A percentile compares a stretch with the other conserved stretches of the same genome.
phyloP scores from a whole-genome alignment of 2,329 filamentous ascomycete genomes.

The Colletotrichum tropicale region DNA sequence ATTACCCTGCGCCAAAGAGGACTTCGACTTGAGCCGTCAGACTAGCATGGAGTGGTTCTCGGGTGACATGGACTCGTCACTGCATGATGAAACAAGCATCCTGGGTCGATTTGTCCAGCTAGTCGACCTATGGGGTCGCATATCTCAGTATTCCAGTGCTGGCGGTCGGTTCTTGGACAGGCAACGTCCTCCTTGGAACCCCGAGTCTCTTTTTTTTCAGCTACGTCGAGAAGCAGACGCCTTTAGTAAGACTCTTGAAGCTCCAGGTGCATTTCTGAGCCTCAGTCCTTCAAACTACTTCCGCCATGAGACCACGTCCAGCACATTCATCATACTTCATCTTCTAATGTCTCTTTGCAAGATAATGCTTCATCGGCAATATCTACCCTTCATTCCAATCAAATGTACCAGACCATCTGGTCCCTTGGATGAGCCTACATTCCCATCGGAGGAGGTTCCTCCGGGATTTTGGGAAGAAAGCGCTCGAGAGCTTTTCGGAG shows the following conservation, averaged over 20 bases:
- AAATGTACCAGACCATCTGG: slow-evolving; percentile 51
- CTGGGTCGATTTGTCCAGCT: slow-evolving; percentile 59
- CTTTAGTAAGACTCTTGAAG: slow-evolving; percentile 47
- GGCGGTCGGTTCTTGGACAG: slow-evolving; percentile 55
- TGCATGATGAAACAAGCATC: slow-evolving; percentile 46
- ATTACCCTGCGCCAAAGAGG: slow-evolving; percentile 68
- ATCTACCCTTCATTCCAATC: slow-evolving; percentile 69
- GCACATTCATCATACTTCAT: slow-evolving; percentile 70
- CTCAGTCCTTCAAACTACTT: slow-evolving; percentile 66
- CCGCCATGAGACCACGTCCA: slow-evolving; percentile 68
- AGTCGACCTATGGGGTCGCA: slow-evolving; percentile 62
- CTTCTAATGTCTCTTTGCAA: slow-evolving; percentile 68
- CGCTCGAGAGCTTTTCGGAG: slow-evolving; percentile 65
- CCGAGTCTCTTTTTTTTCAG: slow-evolving; percentile 56
- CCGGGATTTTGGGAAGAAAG: slow-evolving; percentile 66
- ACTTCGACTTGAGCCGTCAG: slow-evolving; percentile 66
- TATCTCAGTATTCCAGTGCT: slow-evolving; percentile 58
- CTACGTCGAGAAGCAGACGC: slow-evolving; percentile 54
- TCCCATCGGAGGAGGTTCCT: slow-evolving; percentile 52
- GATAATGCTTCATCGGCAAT: slow-evolving; percentile 72
- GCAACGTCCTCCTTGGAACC: slow-evolving; percentile 62
- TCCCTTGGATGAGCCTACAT: slow-evolving; percentile 63
- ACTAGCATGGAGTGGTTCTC: slow-evolving; percentile 48
- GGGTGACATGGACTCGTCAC: slow-evolving; percentile 35
- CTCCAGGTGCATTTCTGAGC: slow-evolving; percentile 34